phyloP scores from a whole-genome alignment of 2,329 filamentous ascomycete genomes.

The Emmonsia crescens region DNA sequence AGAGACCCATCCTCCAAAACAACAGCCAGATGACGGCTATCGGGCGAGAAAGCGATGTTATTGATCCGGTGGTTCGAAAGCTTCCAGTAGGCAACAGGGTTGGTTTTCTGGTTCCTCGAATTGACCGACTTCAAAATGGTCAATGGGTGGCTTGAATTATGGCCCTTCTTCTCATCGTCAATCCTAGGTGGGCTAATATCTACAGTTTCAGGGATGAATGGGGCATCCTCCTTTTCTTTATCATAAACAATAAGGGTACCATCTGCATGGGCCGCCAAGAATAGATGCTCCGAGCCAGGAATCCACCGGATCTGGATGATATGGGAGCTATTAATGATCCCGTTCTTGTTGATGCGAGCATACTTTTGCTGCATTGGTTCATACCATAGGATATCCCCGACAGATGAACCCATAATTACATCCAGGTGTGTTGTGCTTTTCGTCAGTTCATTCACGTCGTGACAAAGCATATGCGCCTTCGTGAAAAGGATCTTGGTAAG shows the following conservation, averaged over 20 bases:
- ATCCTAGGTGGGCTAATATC: conserved; percentile 26
- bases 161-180: conserved; percentile 19
- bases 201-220: conserved; percentile 59
- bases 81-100: conserved; percentile 88
- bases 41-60: conserved; percentile 83
- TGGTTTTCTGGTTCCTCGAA: conserved; percentile 85
- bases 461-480: conserved; percentile 87
- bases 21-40: conserved; percentile 74
- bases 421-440: conserved; percentile 75
- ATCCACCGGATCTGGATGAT: conserved; percentile 88
- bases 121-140: conserved; percentile 83
- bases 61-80: conserved; percentile 84
- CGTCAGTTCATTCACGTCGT: conserved; percentile 78
- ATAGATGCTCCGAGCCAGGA: conserved; percentile 84
- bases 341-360: conserved; percentile 91
- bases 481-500: conserved; percentile 94
- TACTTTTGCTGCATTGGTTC: conserved; percentile 96
- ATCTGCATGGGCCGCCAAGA: conserved; percentile 85
- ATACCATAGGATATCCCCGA: conserved; percentile 96
- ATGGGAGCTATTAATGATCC: conserved; percentile 74
- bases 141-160: conserved; percentile 35
- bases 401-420: conserved; percentile 89
- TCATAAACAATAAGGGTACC: conserved; percentile 89
- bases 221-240: conserved; percentile 86
- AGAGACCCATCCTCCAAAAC: conserved; percentile 87